Conservation (phyloP, 345 rosid species). For the Populus alba region DNA sequence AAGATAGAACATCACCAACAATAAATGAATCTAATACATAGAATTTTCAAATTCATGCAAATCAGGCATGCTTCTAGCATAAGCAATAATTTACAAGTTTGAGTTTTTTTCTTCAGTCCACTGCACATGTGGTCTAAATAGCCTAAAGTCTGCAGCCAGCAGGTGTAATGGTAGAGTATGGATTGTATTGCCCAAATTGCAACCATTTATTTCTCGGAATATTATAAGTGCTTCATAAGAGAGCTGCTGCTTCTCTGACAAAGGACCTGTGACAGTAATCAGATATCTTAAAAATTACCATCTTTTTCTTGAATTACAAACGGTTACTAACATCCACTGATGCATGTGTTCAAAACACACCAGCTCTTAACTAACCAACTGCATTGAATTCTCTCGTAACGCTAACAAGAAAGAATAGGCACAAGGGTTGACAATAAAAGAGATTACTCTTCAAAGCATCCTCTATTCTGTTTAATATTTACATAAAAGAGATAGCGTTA, state of each 20-base stretch:
- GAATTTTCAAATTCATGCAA: not conserved
- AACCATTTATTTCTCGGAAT: not conserved
- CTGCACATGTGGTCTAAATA: not conserved
- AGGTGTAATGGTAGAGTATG: not conserved
- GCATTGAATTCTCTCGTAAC: not conserved
- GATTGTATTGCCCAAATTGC: not conserved
- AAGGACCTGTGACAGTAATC: not conserved
- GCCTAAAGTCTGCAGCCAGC: not conserved
- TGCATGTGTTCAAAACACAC: not conserved
- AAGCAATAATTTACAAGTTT: not conserved
- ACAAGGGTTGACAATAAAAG: not conserved
- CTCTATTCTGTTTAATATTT: not conserved
- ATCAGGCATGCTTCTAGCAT: not conserved
- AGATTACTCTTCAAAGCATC: slow-evolving; percentile 1
- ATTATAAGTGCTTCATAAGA: not conserved
- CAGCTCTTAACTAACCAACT: not conserved
- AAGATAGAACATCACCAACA: not conserved
- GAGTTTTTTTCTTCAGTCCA: not conserved
- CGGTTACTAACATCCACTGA: not conserved
- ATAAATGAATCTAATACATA: not conserved
- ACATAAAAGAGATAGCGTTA: slow-evolving; percentile 8
- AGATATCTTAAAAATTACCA: not conserved
- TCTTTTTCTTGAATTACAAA: not conserved
- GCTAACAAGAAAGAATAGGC: not conserved
- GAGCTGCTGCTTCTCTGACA: not conserved